A percentile compares a stretch with the other conserved stretches of the same genome.
Evolutionary conservation across 148 eudicot genomes (phyloP).

Genomic region (Fagopyrum tataricum): DNA sequence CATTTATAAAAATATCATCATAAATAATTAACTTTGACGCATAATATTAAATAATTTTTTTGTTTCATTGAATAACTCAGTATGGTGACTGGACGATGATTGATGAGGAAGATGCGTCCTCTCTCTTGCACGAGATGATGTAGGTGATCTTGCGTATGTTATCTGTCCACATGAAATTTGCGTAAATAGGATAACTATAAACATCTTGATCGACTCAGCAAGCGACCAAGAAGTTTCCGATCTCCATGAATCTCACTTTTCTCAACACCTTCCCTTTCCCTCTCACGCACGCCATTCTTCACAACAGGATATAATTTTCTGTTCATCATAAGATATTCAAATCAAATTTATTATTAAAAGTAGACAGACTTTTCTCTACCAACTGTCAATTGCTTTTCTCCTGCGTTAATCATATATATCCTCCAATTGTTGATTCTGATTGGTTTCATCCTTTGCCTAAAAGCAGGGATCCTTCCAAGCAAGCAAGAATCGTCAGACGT

Average conservation of each 20-base stretch:
- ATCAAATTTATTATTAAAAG: background rate
- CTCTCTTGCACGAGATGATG: too few relatives aligned
- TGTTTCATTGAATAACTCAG: too few relatives aligned
- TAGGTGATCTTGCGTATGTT: too few relatives aligned
- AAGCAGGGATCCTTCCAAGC: constrained; percentile 2
- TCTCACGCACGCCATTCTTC: background rate
- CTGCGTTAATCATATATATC: background rate
- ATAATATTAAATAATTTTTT: too few relatives aligned
- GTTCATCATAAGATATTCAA: background rate
- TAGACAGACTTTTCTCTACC: background rate
- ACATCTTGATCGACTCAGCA: background rate
- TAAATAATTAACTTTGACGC: too few relatives aligned
- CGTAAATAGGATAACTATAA: background rate
- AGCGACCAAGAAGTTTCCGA: constrained; percentile 5
- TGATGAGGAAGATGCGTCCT: too few relatives aligned
- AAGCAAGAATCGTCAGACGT: background rate
- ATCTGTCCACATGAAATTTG: too few relatives aligned
- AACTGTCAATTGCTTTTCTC: background rate
- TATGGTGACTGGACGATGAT: too few relatives aligned
- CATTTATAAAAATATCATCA: too few relatives aligned
- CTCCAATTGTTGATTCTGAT: background rate
- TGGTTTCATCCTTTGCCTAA: background rate
- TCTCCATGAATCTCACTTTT: background rate
- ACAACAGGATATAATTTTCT: background rate
- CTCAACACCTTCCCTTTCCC: constrained; percentile 6